Evolutionary conservation across 2,329 filamentous ascomycete genomes (phyloP).

Genomic region (Xylaria sp.): DNA sequence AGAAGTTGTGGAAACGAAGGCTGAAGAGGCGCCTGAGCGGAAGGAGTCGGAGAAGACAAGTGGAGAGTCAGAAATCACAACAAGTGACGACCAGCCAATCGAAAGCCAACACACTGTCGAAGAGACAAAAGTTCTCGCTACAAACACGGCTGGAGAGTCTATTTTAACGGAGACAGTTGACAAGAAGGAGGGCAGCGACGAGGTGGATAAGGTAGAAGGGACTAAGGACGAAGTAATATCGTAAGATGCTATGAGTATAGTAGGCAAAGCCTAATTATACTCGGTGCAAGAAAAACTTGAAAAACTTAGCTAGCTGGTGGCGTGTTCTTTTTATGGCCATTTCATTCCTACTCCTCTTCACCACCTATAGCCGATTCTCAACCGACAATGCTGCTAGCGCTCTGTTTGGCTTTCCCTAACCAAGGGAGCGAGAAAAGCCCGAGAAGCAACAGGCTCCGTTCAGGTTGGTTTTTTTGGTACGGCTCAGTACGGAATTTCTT

Average conservation of each 20-base stretch:
- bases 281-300: neutral
- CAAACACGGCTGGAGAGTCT: constrained; percentile 42
- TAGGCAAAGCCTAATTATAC: neutral
- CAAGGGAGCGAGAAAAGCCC: neutral
- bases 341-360: constrained; percentile 4
- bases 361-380: too few relatives aligned
- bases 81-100: constrained; percentile 18
- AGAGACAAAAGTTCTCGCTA: constrained; percentile 40
- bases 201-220: constrained; percentile 38
- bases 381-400: neutral
- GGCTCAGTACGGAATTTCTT: neutral
- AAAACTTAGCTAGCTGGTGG: neutral
- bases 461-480: neutral
- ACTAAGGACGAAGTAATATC: constrained; percentile 38
- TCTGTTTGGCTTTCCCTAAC: neutral
- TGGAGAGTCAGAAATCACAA: constrained; percentile 12
- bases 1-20: constrained; percentile 9
- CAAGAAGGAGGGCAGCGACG: constrained; percentile 38
- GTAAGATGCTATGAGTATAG: constrained; percentile 16
- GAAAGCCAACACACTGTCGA: constrained; percentile 28
- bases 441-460: neutral
- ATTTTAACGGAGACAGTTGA: constrained; percentile 40
- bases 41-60: constrained; percentile 1
- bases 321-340: neutral
- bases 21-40: neutral